Conservation (phyloP, 2,329 filamentous ascomycete species). For the Sporothrix brasiliensis region DNA sequence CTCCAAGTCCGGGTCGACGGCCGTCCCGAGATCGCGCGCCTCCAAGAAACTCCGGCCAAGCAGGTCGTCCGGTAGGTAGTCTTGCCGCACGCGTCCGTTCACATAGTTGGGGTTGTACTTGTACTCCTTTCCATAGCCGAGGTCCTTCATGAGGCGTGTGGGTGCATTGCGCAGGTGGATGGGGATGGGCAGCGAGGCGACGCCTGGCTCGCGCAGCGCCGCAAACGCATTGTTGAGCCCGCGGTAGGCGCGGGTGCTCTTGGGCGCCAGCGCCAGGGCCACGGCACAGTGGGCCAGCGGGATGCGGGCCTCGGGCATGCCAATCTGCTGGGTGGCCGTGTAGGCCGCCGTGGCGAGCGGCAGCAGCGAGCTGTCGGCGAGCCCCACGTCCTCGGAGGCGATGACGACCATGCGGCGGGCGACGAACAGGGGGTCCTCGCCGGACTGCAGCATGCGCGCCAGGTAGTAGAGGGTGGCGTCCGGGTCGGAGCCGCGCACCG, state of each 20-base stretch:
- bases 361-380: conserved; percentile 84
- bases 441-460: conserved; percentile 90
- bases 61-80: conserved; percentile 83
- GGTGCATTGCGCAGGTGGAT: conserved; percentile 90
- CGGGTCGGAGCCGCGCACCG: conserved; percentile 81
- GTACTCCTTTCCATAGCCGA: conserved; percentile 88
- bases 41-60: conserved; percentile 74
- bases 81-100: conserved; percentile 79
- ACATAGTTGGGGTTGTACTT: conserved; percentile 94
- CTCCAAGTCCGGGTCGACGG: conserved; percentile 71
- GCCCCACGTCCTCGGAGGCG: conserved; percentile 88
- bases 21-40: conserved; percentile 74
- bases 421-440: conserved; percentile 90
- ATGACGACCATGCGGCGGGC: conserved; percentile 93
- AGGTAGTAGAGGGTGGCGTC: conserved; percentile 94
- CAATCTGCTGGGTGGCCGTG: conserved; percentile 86
- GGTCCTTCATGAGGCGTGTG: conserved; percentile 87
- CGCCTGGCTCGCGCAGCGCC: conserved; percentile 78
- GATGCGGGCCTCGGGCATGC: conserved; percentile 92
- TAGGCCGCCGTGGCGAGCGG: conserved; percentile 84
- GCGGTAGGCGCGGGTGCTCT: conserved; percentile 85
- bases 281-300: conserved; percentile 86
- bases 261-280: conserved; percentile 77
- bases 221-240: conserved; percentile 78
- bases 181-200: conserved; percentile 80